Conservation (phyloP, 176 grass and related monocot genomes). For the Zizania latifolia region DNA sequence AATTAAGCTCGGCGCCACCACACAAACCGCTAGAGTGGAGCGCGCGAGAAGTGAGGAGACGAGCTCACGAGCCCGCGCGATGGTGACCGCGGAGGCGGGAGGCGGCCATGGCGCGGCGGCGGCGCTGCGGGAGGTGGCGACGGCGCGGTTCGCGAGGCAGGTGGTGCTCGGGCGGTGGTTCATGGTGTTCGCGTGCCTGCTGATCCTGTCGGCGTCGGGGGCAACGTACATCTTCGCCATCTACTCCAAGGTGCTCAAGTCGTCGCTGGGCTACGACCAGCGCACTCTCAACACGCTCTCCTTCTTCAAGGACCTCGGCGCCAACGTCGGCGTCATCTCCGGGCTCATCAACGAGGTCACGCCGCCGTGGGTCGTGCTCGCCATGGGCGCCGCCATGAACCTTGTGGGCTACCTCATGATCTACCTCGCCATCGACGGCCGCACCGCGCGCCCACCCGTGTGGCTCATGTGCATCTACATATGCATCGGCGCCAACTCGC, state of each 20-base stretch:
- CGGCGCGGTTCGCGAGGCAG: constrained; percentile 30
- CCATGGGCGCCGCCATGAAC: constrained; percentile 43
- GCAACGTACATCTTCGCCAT: constrained; percentile 48
- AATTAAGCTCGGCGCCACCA: background rate
- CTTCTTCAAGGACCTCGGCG: constrained; percentile 56
- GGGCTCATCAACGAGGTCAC: constrained; percentile 47
- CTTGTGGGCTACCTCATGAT: constrained; percentile 50
- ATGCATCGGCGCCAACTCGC: constrained; percentile 39
- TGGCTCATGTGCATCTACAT: constrained; percentile 46
- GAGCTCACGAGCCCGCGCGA: background rate
- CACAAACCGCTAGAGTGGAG: background rate
- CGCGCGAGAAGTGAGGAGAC: background rate
- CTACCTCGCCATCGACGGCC: constrained; percentile 39
- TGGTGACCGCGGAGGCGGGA: constrained; percentile 31
- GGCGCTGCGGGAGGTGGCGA: background rate
- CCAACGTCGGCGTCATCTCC: constrained; percentile 35
- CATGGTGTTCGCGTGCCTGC: constrained; percentile 45
- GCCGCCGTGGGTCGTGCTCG: constrained; percentile 36
- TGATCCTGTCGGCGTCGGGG: constrained; percentile 43
- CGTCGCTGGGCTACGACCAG: constrained; percentile 42
- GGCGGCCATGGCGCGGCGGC: background rate
- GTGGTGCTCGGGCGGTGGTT: constrained; percentile 43
- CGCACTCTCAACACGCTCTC: constrained; percentile 30
- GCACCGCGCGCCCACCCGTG: constrained; percentile 4
- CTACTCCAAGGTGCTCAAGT: constrained; percentile 32